These are phyloP conservation scores for Trypanosomatidae sp. DNA, from an alignment of 208 protist genomes.

Conservation along the genomic window DNA sequence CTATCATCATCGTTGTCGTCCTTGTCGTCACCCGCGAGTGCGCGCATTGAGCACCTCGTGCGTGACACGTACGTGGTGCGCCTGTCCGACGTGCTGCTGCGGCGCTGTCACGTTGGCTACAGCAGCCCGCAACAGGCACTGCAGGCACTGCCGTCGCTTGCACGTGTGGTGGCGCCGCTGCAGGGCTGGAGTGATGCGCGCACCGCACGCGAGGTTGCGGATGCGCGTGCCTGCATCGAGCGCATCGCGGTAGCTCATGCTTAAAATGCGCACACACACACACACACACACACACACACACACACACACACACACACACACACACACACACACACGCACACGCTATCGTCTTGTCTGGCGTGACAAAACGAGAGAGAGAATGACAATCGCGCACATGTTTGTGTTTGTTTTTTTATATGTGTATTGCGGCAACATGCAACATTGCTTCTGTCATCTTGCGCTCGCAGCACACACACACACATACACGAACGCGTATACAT, in stretches of 20 bases:
- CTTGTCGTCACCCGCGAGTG: too few species aligned
- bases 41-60: constrained; percentile 14
- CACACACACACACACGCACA: too few species aligned
- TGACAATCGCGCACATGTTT: not conserved
- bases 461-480: not conserved
- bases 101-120: constrained; percentile 51
- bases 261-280: too few species aligned
- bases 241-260: constrained; percentile 3
- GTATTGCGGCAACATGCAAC: not conserved
- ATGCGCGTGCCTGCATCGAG: constrained; percentile 15
- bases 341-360: too few species aligned
- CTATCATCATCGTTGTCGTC: too few species aligned
- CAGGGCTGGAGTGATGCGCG: constrained; percentile 20
- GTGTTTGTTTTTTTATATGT: constrained; percentile 1
- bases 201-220: constrained; percentile 18
- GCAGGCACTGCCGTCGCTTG: constrained; percentile 20
- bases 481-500: not conserved
- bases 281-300: too few species aligned
- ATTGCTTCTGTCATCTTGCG: not conserved
- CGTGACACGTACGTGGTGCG: constrained; percentile 38
- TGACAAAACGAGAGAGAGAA: too few species aligned
- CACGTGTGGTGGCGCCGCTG: constrained; percentile 18
- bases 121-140: constrained; percentile 59
- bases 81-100: constrained; percentile 52
- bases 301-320: too few species aligned